These are phyloP conservation scores for Fusarium pseudograminearum DNA, from an alignment of 2,329 filamentous ascomycete genomes.

Conservation along the genomic window DNA sequence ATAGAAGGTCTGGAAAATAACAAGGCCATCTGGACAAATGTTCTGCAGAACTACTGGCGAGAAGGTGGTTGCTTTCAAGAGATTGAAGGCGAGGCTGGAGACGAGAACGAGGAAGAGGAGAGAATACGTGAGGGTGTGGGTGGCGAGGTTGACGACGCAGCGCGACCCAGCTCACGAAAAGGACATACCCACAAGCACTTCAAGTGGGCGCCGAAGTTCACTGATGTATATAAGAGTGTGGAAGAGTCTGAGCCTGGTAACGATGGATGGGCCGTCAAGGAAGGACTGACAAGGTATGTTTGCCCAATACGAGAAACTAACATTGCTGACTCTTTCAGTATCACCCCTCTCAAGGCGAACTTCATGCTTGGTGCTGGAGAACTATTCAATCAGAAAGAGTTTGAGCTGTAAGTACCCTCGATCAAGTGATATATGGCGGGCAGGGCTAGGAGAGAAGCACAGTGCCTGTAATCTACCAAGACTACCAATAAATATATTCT, in stretches of 20 bases:
- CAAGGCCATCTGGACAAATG: slow-evolving; percentile 84
- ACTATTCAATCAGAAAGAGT: slow-evolving; percentile 71
- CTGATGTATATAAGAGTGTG: slow-evolving; percentile 90
- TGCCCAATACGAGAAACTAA: not conserved
- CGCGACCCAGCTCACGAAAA: slow-evolving; percentile 45
- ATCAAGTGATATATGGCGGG: slow-evolving; percentile 21
- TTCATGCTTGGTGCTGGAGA: slow-evolving; percentile 81
- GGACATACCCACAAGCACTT: slow-evolving; percentile 86
- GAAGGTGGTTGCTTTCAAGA: slow-evolving; percentile 89
- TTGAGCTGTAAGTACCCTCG: slow-evolving; percentile 80
- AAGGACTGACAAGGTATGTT: slow-evolving; percentile 84
- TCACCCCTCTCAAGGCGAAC: slow-evolving; percentile 92
- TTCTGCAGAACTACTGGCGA: slow-evolving; percentile 92
- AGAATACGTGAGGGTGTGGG: slow-evolving; percentile 76
- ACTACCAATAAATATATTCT: slow-evolving; percentile 54
- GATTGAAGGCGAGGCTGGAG: slow-evolving; percentile 73
- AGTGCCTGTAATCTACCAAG: slow-evolving; percentile 49
- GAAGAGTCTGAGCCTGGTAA: slow-evolving; percentile 82
- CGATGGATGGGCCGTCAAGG: slow-evolving; percentile 92
- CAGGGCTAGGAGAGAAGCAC: slow-evolving; percentile 37
- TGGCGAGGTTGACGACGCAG: slow-evolving; percentile 57
- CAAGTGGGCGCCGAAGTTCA: slow-evolving; percentile 91
- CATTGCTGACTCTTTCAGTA: slow-evolving; percentile 61
- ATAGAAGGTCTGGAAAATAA: slow-evolving; percentile 77
- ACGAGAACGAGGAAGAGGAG: slow-evolving; percentile 78